Evolutionary conservation across 129 eudicot genomes (phyloP).

Genomic region (Chrysanthemum lavandulifolium): DNA sequence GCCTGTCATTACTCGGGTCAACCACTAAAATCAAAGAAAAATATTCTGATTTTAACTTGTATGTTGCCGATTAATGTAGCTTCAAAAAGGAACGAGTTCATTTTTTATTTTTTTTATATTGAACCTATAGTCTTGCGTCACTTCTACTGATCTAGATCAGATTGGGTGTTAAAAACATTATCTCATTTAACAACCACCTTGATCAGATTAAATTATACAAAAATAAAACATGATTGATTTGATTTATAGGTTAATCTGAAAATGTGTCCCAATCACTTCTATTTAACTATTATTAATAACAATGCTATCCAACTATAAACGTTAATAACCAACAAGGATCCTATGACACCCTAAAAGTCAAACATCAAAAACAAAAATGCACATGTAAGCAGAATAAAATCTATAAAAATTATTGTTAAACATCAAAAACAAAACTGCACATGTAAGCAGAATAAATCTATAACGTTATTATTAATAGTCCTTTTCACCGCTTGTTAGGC

Average conservation of each 20-base stretch:
- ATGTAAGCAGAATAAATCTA: neutral
- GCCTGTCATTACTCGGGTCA: neutral
- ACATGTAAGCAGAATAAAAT: neutral
- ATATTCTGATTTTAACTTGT: too few species aligned
- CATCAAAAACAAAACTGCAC: neutral
- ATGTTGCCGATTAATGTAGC: too few species aligned
- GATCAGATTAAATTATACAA: neutral
- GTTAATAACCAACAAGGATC: conserved; percentile 12
- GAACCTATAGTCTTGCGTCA: too few species aligned
- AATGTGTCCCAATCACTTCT: conserved; percentile 16
- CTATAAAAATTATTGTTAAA: neutral
- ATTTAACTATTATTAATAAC: neutral
- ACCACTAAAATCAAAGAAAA: neutral
- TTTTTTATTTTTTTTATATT: too few species aligned
- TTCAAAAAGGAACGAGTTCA: too few species aligned
- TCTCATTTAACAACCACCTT: neutral
- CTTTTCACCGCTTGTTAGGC: conserved; percentile 10
- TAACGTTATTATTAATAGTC: neutral
- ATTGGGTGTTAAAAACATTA: neutral
- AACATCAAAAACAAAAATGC: neutral
- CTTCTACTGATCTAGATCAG: neutral
- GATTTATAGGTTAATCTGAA: conserved; percentile 3
- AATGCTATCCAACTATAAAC: conserved; percentile 4
- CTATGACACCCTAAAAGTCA: neutral
- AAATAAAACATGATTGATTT: neutral